Evolutionary conservation across 2,329 filamentous ascomycete genomes (phyloP).

Genomic region (Monilinia fructigena): DNA sequence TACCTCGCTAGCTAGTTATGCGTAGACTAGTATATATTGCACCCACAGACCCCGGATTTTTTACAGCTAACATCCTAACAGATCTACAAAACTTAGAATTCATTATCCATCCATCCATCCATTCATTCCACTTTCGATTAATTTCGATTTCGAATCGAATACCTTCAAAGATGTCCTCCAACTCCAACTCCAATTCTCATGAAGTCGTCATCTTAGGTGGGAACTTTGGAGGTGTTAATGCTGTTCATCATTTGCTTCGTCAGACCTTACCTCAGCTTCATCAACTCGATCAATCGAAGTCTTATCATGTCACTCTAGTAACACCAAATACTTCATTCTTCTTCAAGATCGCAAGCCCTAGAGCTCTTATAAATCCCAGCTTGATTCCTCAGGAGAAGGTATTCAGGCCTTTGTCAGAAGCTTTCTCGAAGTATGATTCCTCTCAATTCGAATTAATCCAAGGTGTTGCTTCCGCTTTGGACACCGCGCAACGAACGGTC

Average conservation of each 20-base stretch:
- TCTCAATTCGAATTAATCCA: conserved; percentile 46
- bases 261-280: conserved; percentile 48
- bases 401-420: conserved; percentile 43
- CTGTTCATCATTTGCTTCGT: conserved; percentile 52
- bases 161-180: conserved; percentile 15
- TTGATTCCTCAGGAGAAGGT: conserved; percentile 47
- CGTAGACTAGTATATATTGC: background rate
- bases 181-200: conserved; percentile 1
- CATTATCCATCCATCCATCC: background rate
- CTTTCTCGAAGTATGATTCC: conserved; percentile 44
- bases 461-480: conserved; percentile 43
- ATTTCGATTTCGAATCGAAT: background rate
- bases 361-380: conserved; percentile 48
- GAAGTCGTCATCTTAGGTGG: conserved; percentile 52
- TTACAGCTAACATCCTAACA: background rate
- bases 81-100: background rate
- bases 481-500: conserved; percentile 42
- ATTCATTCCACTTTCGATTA: background rate
- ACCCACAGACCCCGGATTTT: background rate
- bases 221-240: conserved; percentile 50
- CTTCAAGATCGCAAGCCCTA: conserved; percentile 47
- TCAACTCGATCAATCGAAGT: conserved; percentile 29
- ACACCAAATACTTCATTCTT: conserved; percentile 45
- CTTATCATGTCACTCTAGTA: conserved; percentile 47
- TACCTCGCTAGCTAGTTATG: background rate